Conservation (phyloP, 768 basidiomycete genomes). For the Termitomyces sp. region DNA sequence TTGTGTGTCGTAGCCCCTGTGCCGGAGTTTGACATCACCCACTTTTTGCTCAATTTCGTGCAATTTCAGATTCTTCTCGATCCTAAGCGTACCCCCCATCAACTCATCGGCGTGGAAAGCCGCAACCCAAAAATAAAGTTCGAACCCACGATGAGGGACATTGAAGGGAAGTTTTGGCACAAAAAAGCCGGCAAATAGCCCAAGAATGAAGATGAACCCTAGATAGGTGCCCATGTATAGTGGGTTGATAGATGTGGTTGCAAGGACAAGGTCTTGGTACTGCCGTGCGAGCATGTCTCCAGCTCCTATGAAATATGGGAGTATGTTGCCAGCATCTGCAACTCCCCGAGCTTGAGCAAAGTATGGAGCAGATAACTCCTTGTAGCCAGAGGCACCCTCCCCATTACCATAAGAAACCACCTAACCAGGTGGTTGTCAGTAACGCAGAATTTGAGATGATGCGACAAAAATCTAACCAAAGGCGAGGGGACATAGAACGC, state of each 20-base stretch:
- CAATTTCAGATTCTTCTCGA: constrained; percentile 26
- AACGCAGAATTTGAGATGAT: background rate
- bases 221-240: constrained; percentile 22
- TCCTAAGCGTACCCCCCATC: constrained; percentile 14
- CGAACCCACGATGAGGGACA: constrained; percentile 27
- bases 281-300: constrained; percentile 30
- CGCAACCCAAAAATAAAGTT: constrained; percentile 27
- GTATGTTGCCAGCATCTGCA: constrained; percentile 37
- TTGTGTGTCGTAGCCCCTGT: constrained; percentile 7
- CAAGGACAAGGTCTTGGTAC: constrained; percentile 27
- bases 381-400: constrained; percentile 34
- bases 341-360: constrained; percentile 32
- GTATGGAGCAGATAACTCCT: constrained; percentile 26
- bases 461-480: constrained; percentile 23
- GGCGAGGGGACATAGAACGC: constrained; percentile 37
- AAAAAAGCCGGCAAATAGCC: constrained; percentile 26
- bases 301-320: constrained; percentile 40
- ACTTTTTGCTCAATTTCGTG: constrained; percentile 23
- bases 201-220: constrained; percentile 23
- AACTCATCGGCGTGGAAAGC: constrained; percentile 26
- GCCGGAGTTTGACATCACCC: constrained; percentile 26
- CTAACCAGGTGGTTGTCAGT: constrained; percentile 14
- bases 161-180: constrained; percentile 24
- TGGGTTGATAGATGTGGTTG: constrained; percentile 22
- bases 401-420: constrained; percentile 34